phyloP scores from a whole-genome alignment of 345 rosid genomes.

The Erysimum cheiranthoides region DNA sequence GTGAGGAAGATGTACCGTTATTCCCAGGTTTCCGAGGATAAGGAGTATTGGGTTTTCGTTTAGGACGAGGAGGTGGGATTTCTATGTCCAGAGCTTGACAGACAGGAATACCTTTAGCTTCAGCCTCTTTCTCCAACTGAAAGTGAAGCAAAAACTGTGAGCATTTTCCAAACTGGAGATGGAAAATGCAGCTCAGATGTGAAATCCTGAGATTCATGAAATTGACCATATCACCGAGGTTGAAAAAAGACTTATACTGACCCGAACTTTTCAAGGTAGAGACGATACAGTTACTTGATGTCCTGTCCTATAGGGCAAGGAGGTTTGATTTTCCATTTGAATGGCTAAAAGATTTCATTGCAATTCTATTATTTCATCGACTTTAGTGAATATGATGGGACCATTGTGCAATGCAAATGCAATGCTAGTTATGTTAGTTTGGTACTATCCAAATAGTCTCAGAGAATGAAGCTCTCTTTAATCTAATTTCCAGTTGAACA shows the following conservation, averaged over 20 bases:
- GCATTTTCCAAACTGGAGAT: slow-evolving; percentile 22
- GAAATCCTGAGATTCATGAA: slow-evolving; percentile 27
- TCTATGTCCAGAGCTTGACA: slow-evolving; percentile 84
- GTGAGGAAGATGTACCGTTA: slow-evolving; percentile 46
- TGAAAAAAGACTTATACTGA: slow-evolving; percentile 34
- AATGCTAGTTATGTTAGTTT: slow-evolving; percentile 23
- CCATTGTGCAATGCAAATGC: slow-evolving; percentile 26
- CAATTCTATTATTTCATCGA: slow-evolving; percentile 34
- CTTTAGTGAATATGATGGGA: slow-evolving; percentile 18
- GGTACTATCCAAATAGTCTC: slow-evolving; percentile 19
- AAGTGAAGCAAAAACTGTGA: slow-evolving; percentile 13
- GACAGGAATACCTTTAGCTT: slow-evolving; percentile 79
- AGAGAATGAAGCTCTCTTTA: neutral
- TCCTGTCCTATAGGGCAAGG: slow-evolving; percentile 38
- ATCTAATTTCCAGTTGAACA: slow-evolving; percentile 19
- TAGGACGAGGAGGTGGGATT: slow-evolving; percentile 99
- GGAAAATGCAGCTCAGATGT: slow-evolving; percentile 38
- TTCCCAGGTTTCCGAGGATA: slow-evolving; percentile 83
- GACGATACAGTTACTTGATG: slow-evolving; percentile 37
- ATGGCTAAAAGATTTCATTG: slow-evolving; percentile 45
- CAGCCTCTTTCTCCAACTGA: slow-evolving; percentile 98
- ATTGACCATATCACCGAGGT: slow-evolving; percentile 22
- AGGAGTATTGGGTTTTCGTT: slow-evolving; percentile 93
- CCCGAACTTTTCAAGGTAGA: slow-evolving; percentile 40
- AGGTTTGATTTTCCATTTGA: slow-evolving; percentile 29